phyloP scores from a whole-genome alignment of 768 basidiomycete species.

The Mycena olivaceomarginata region DNA sequence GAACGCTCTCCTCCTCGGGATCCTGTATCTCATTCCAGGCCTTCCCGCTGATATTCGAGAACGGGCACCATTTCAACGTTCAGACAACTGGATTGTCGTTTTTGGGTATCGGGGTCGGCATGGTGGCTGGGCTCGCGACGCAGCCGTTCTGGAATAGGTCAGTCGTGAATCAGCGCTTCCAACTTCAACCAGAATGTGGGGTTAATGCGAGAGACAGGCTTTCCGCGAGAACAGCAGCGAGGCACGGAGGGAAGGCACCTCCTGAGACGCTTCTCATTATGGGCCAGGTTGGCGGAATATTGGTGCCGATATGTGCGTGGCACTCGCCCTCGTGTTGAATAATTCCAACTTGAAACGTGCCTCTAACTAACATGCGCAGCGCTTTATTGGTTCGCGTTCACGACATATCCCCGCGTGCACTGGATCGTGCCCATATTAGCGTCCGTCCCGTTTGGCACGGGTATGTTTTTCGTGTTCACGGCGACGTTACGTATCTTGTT shows the following conservation, averaged over 20 bases:
- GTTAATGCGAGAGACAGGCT: slow-evolving; percentile 53
- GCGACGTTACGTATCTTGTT: slow-evolving; percentile 85
- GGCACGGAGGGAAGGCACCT: slow-evolving; percentile 69
- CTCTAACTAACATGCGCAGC: slow-evolving; percentile 54
- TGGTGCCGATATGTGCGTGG: slow-evolving; percentile 74
- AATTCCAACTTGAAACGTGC: slow-evolving; percentile 54
- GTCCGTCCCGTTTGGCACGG: slow-evolving; percentile 78
- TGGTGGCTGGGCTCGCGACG: slow-evolving; percentile 69
- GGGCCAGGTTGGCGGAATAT: slow-evolving; percentile 81
- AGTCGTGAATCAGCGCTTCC: slow-evolving; percentile 46
- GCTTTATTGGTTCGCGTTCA: slow-evolving; percentile 80
- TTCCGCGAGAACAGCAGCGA: slow-evolving; percentile 58
- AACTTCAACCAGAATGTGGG: background rate
- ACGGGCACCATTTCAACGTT: slow-evolving; percentile 67
- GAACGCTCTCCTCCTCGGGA: slow-evolving; percentile 75
- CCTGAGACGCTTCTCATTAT: slow-evolving; percentile 81
- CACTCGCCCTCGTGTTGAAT: slow-evolving; percentile 50
- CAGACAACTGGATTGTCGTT: slow-evolving; percentile 75
- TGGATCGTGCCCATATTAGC: slow-evolving; percentile 83
- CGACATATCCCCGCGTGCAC: slow-evolving; percentile 66
- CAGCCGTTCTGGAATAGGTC: slow-evolving; percentile 77
- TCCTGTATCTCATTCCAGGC: slow-evolving; percentile 81
- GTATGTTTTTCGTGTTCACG: slow-evolving; percentile 82
- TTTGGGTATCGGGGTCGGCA: slow-evolving; percentile 77
- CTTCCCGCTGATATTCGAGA: slow-evolving; percentile 72